Evolutionary conservation across 2,329 filamentous ascomycete genomes (phyloP), one percentile per base, ranked within the genome.

Genomic region (Neoarthrinium moseri): DNA sequence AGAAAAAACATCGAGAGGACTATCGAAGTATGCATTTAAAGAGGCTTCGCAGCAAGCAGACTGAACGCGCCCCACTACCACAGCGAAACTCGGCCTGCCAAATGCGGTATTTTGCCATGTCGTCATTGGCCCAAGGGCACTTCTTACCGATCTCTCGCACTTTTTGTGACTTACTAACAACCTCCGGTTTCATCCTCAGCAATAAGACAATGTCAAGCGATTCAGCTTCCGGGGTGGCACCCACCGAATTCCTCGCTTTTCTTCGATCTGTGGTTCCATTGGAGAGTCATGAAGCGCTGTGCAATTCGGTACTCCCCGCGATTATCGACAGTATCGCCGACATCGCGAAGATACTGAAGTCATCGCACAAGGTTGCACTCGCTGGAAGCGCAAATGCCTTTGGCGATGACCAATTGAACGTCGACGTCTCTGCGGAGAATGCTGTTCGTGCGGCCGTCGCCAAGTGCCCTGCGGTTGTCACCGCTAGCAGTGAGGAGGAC

Each of bases 401-500:
- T 57, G 83, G 79, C 15, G 79, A 83, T 51, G 73, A 77, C 51
- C 78, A 81, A 61, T 66, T 81, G 30, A 81, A 82, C 56, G 77
- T 81, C 37, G 78, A 83, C 52, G 72, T 83, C 2, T 46, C 67
- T 3, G 69, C 76, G 2, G 79, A 83, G 56, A 59, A 65, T 0
- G 56, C 72, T 34, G 64, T 83, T 33, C 73, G 79, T 15, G 57
- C 58, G 0, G 66, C 67, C 0, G 64, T 81, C 4, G 65, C 67
- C 0, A 46, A 51, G 1, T 79, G 75, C 35, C 64, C 73, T 0
- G 59, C 69, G 1, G 69, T 80, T 2, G 63, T 63, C 11, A 73
- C 75, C 0, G 78, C 77, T 2, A 80, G 75, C 62, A 81, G 79
- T 58, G 81, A 84, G 57, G 81, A 84, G 56, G 80, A 83, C 42